Evolutionary conservation across 164 flowering plant species (phyloP), one percentile per base, ranked within the genome.

Genomic region (Cinnamomum chago): DNA sequence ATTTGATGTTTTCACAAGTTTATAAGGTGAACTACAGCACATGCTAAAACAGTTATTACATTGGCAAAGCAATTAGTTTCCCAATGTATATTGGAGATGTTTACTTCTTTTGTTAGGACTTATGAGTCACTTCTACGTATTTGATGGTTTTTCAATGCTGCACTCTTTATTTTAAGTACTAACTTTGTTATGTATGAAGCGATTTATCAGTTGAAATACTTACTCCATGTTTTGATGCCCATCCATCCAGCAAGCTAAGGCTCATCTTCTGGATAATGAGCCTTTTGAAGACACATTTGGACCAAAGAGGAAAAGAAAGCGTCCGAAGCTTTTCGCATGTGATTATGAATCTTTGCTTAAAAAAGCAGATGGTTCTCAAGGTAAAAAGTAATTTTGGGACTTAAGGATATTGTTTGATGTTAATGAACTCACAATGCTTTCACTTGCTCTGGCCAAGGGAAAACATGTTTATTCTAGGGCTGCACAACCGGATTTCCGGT

Each of bases 211-310:
- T 17, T 62, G 52, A 62, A 33, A 27, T 14, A n/a, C 50, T 25
- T 77, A 52, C 70, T 17, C 27, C 40, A 58, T 58, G 68, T 68
- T 79, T 67, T 70, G 70, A 14, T 60, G 67, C 51, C 20, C 78
- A 65, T 82, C 50, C 76, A 60, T 82, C 50, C 76, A 95, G 98
- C 98, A 92, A 91, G 81, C 92, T 50, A 85, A 93, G 79, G 94
- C 87, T 76, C 98, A 92, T 86, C 94, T 96, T 67, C 88, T 96
- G 9, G 95, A 96, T 76, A 92, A 86, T 0, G 88, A 89, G 81
- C 93, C 98, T 25, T 96, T 96, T 82, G 77, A 73, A 78, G 89
- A 90, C 84, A 87, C 92, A 2, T 96, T 96, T 89, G 99, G 99
- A 74, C 93, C 97, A n/a, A 92, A 94, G 87, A 81, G 40, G 65